Conservation (phyloP, 345 rosid genomes). For the Balakata baccata region DNA sequence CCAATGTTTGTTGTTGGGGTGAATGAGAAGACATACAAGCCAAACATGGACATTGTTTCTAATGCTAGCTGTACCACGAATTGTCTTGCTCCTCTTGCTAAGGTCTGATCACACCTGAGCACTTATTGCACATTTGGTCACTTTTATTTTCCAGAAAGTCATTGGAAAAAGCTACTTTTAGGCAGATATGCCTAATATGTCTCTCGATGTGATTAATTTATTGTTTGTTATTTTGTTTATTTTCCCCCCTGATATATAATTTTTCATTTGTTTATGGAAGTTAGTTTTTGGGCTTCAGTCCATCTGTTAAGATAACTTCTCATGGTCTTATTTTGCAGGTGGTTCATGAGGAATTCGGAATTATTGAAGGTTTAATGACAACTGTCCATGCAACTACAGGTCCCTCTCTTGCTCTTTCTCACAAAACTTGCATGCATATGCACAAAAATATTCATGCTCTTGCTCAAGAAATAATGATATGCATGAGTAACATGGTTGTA, state of each 20-base stretch:
- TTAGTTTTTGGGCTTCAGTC: neutral
- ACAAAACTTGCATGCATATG: neutral
- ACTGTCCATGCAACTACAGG: conserved; percentile 99
- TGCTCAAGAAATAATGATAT: conserved; percentile 6
- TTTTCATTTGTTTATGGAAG: neutral
- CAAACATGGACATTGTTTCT: conserved; percentile 92
- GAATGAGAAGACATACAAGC: conserved; percentile 75
- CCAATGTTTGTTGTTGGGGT: conserved; percentile 99
- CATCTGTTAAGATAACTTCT: neutral
- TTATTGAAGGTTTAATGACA: conserved; percentile 96
- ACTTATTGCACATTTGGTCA: neutral
- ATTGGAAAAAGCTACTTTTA: neutral
- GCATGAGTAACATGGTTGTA: conserved; percentile 12
- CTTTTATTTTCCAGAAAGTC: neutral
- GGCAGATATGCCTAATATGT: neutral
- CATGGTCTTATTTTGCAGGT: conserved; percentile 47
- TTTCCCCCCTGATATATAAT: neutral
- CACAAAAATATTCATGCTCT: neutral
- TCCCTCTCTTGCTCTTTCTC: conserved; percentile 25
- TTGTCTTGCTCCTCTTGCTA: conserved; percentile 99
- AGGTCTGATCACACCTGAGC: conserved; percentile 47
- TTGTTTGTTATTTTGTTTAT: neutral
- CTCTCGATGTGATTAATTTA: neutral
- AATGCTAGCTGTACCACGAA: conserved; percentile 99
- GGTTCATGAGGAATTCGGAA: conserved; percentile 95